A percentile compares a stretch with the other conserved stretches of the same genome.
Conservation (phyloP, 371 early-diverging fungal species). For the Mortierella sp. region DNA sequence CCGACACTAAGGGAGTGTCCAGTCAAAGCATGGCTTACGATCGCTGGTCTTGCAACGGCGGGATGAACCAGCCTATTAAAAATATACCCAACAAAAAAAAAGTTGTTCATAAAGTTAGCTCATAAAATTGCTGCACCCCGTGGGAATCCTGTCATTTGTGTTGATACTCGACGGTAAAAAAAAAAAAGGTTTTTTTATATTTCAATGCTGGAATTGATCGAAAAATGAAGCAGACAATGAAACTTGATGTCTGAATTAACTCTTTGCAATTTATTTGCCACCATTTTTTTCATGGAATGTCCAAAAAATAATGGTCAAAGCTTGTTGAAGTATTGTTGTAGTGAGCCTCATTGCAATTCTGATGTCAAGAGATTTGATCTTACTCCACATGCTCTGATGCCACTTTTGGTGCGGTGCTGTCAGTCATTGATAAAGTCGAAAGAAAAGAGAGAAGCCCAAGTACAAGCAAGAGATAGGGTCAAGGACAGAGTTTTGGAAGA, state of each 20-base stretch:
- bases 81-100: neutral
- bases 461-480: neutral
- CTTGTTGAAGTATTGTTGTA: no score
- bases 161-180: neutral
- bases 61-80: slow-evolving; percentile 39
- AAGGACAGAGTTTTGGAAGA: neutral
- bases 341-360: no score
- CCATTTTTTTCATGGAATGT: no score
- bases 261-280: no score
- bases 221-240: no score
- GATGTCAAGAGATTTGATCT: neutral
- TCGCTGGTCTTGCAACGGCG: slow-evolving; percentile 18
- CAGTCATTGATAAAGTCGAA: neutral
- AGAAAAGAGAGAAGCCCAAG: neutral
- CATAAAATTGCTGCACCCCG: neutral
- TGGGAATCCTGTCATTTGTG: neutral
- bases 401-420: neutral
- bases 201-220: no score
- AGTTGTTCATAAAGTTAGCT: neutral
- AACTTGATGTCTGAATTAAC: no score
- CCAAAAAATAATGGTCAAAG: no score
- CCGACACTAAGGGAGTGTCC: slow-evolving; percentile 39
- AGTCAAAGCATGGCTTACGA: slow-evolving; percentile 43
- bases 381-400: slow-evolving; percentile 12
- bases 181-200: neutral